Evolutionary conservation across 2,329 filamentous ascomycete genomes (phyloP).

Genomic region (Neurospora sp.): DNA sequence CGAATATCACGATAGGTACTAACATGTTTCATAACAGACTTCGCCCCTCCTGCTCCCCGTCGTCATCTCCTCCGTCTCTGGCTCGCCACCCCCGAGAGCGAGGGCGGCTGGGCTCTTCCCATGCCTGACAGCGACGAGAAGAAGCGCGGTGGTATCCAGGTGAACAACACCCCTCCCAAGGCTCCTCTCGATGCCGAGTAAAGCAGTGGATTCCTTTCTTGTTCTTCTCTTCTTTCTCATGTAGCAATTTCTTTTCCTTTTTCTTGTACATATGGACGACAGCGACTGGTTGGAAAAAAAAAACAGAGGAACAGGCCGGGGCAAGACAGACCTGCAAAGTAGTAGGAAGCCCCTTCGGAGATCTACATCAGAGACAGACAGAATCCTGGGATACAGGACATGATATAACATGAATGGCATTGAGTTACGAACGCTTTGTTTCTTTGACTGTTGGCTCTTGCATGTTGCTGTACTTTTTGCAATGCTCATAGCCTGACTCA

Average conservation of each 20-base stretch:
- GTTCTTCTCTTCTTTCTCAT: background rate
- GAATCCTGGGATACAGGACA: background rate
- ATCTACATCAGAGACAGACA: background rate
- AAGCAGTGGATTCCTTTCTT: background rate
- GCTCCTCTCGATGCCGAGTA: constrained; percentile 72
- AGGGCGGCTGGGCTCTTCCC: constrained; percentile 78
- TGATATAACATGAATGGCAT: background rate
- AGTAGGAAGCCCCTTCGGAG: background rate
- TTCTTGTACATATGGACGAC: background rate
- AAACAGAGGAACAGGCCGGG: background rate
- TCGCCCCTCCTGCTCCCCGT: constrained; percentile 56
- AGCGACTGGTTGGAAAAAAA: background rate
- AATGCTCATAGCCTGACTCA: too few species aligned
- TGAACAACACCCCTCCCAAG: constrained; percentile 66
- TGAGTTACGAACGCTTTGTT: background rate
- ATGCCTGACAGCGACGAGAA: constrained; percentile 73
- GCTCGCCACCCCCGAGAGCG: constrained; percentile 69
- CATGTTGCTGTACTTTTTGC: background rate
- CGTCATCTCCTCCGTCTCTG: constrained; percentile 77
- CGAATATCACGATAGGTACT: background rate
- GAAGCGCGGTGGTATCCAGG: constrained; percentile 83
- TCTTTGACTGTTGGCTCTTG: background rate
- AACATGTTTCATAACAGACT: constrained; percentile 22
- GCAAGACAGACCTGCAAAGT: background rate
- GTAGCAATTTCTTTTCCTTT: background rate